Conservation (phyloP, 371 early-diverging fungal genomes). For the Mucor saturninus region DNA sequence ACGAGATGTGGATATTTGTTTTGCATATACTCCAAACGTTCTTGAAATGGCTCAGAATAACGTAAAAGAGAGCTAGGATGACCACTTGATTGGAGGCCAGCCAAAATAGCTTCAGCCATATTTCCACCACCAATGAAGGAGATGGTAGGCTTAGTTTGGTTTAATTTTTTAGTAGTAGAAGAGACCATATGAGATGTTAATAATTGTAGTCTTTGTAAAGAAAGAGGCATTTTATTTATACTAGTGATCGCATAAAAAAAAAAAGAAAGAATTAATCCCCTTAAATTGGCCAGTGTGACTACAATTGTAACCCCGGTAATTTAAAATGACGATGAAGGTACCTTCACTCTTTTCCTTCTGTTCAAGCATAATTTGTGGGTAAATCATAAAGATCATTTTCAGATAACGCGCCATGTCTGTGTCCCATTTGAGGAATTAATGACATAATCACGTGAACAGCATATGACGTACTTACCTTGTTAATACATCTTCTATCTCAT, state of each 20-base stretch:
- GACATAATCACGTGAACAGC: slow-evolving; percentile 12
- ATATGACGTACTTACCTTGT: slow-evolving; percentile 35
- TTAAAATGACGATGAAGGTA: slow-evolving; percentile 5
- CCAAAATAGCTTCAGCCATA: slow-evolving; percentile 93
- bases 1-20: slow-evolving; percentile 59
- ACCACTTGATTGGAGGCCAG: slow-evolving; percentile 78
- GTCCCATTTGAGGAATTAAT: slow-evolving; percentile 2
- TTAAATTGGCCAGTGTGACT: background rate
- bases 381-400: slow-evolving; percentile 43
- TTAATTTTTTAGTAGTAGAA: slow-evolving; percentile 14
- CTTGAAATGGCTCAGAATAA: slow-evolving; percentile 83
- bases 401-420: slow-evolving; percentile 41
- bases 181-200: slow-evolving; percentile 30
- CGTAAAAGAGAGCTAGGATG: slow-evolving; percentile 69
- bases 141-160: slow-evolving; percentile 41
- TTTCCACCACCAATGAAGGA: slow-evolving; percentile 93
- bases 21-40: slow-evolving; percentile 69
- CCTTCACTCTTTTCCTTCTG: background rate
- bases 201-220: slow-evolving; percentile 18
- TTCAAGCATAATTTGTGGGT: slow-evolving; percentile 9
- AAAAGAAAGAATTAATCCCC: background rate
- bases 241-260: background rate
- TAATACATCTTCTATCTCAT: slow-evolving; percentile 46
- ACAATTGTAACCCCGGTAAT: slow-evolving; percentile 1
- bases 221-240: slow-evolving; percentile 8